Percentiles rank a stretch among this genome's conserved stretches.
These are phyloP conservation scores for Fusarium brevicatenulatum DNA, from an alignment of 2,329 filamentous ascomycete genomes.

Conservation along the genomic window DNA sequence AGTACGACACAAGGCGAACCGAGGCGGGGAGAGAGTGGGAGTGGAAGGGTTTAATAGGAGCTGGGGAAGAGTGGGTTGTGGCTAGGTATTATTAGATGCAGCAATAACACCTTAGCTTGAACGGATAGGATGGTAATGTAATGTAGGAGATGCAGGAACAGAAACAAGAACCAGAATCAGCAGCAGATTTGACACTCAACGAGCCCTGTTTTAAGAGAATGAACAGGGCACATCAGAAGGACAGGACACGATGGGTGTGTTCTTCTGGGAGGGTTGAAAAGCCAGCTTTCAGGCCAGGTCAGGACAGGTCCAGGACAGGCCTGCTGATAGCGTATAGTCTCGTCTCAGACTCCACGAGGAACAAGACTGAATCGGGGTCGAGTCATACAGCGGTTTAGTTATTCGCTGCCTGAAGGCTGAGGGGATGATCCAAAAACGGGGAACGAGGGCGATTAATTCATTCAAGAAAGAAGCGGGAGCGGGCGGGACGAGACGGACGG, in stretches of 20 bases:
- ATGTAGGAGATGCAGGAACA: conserved; percentile 29
- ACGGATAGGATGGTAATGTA: not conserved
- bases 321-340: conserved; percentile 52
- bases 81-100: conserved; percentile 24
- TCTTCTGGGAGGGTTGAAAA: conserved; percentile 37
- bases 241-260: conserved; percentile 40
- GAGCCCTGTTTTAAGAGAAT: conserved; percentile 29
- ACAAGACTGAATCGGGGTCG: conserved; percentile 36
- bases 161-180: conserved; percentile 37
- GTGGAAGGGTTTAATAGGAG: conserved; percentile 31
- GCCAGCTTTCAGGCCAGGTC: conserved; percentile 31
- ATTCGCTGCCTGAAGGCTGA: conserved; percentile 24
- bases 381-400: conserved; percentile 40
- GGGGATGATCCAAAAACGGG: conserved; percentile 10
- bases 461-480: conserved; percentile 34
- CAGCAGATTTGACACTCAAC: conserved; percentile 20
- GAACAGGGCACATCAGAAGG: conserved; percentile 37
- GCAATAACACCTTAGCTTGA: conserved; percentile 2
- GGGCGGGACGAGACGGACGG: conserved; percentile 44
- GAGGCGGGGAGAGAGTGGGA: conserved; percentile 16
- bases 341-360: conserved; percentile 53
- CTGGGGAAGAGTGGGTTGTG: conserved; percentile 36
- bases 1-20: conserved; percentile 5
- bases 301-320: conserved; percentile 42
- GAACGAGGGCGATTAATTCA: conserved; percentile 10